Base-by-base conservation (phyloP, 257 asterid species). In the Solanum stenotomum region DNA sequence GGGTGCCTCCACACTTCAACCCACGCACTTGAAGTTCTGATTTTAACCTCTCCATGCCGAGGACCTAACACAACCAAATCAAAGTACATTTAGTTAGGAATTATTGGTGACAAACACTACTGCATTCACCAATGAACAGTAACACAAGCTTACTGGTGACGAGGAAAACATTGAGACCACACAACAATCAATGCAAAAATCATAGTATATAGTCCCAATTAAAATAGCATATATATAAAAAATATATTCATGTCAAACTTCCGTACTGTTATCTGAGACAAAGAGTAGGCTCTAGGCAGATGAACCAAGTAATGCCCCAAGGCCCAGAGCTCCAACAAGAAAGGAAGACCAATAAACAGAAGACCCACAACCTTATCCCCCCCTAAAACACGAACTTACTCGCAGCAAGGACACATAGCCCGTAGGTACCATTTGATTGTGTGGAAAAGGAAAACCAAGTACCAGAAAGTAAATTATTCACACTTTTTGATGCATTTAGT, bases 41-140 rank as follows among this genome's bases (percentile, higher is more conserved):
- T 81, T 97, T 97, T 81, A 97, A 88, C 65, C 93, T 92, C 65
- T 96, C 99, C 98, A 96, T 84, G 35, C 99, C 98, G 44, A 97
- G 91, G 88, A 91, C 95, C 99, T 96, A 89, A 27, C 83, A 34
- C 15, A 74, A 85, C 12, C 33, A 65, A n/a, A 31, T 35, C 27
- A 74, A 18, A 18, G 65, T 22, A 72, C 13, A 83, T 74, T 35
- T 35, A 74, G 49, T 22, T 74, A 35, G 31, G 82, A 74, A 35
- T 10, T 74, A 74, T 25, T 20, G 49, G 68, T 5, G 6, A 29
- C 29, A 46, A 18, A 23, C 42, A 46, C 29, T 46, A 29, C 38
- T 44, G 33, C 38, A 27, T 81, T 29, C 20, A 27, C 42, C 38
- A 29, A 27, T 25, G 25, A 81, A 46, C 67, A 81, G 37, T 29